These are phyloP conservation scores for Pterocarpus macrocarpus DNA, from an alignment of 306 rosid genomes.

Conservation along the genomic window DNA sequence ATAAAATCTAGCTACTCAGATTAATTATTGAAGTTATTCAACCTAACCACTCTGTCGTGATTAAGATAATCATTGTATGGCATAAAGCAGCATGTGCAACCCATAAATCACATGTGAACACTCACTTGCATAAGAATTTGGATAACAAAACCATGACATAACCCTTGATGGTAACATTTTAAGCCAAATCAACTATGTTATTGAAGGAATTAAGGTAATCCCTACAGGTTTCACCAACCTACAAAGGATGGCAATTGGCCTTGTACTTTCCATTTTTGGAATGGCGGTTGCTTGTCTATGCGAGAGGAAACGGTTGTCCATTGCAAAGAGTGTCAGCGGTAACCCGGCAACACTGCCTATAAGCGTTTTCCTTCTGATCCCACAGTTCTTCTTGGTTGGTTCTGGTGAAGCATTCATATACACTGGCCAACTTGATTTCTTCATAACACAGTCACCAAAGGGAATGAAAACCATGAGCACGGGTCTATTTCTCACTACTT, in stretches of 20 bases:
- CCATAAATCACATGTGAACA: neutral
- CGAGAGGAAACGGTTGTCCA: conserved; percentile 70
- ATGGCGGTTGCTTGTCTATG: conserved; percentile 76
- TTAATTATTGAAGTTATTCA: neutral
- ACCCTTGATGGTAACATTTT: neutral
- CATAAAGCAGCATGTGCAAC: conserved; percentile 24
- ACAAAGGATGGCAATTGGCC: conserved; percentile 86
- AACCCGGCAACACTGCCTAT: conserved; percentile 63
- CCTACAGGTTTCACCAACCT: conserved; percentile 79
- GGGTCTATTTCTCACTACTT: conserved; percentile 84
- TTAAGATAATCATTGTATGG: neutral
- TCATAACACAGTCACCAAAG: conserved; percentile 91
- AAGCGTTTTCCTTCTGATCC: conserved; percentile 80
- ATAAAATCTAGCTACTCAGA: too few relatives aligned
- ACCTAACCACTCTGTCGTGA: neutral
- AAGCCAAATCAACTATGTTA: neutral
- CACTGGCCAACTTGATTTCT: conserved; percentile 96
- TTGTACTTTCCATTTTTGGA: conserved; percentile 67
- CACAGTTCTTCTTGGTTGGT: conserved; percentile 89
- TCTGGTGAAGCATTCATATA: conserved; percentile 97
- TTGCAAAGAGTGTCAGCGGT: conserved; percentile 56
- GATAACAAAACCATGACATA: neutral
- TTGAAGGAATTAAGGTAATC: neutral
- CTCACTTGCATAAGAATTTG: neutral
- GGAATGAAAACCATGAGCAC: conserved; percentile 99